phyloP scores from a whole-genome alignment of 805 yeast species.

The Candida dajiaensis region DNA sequence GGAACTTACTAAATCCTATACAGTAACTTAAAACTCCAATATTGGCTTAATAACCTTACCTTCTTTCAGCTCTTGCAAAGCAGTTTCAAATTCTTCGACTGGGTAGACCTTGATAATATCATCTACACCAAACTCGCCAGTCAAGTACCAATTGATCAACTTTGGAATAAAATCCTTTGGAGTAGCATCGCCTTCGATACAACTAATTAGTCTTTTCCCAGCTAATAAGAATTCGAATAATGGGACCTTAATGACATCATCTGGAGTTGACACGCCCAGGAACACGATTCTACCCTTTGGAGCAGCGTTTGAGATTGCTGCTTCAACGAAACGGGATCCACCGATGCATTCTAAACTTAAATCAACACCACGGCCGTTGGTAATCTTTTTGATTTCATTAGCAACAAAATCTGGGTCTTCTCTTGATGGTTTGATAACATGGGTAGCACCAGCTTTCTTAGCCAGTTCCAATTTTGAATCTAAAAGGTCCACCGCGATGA shows the following conservation, averaged over 20 bases:
- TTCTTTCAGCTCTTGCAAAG: background rate
- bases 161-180: slow-evolving; percentile 1
- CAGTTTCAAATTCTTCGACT: background rate
- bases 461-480: slow-evolving; percentile 63
- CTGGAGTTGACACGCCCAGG: background rate
- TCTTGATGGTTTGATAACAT: slow-evolving; percentile 30
- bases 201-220: background rate
- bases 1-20: too few relatives aligned
- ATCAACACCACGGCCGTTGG: slow-evolving; percentile 6
- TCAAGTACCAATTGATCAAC: background rate
- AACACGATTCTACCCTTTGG: slow-evolving; percentile 1
- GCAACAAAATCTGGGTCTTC: slow-evolving; percentile 4
- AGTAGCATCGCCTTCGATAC: background rate
- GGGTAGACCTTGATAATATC: background rate
- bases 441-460: slow-evolving; percentile 56
- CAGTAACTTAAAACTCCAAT: background rate
- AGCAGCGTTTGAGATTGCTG: slow-evolving; percentile 1
- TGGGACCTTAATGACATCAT: background rate
- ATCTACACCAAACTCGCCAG: background rate
- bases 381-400: slow-evolving; percentile 6
- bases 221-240: background rate
- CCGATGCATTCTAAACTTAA: slow-evolving; percentile 8
- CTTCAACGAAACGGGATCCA: slow-evolving; percentile 2
- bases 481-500: slow-evolving; percentile 60
- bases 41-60: background rate